These are phyloP conservation scores for Leishmania guyanensis DNA, from an alignment of 208 protist species.

Conservation along the genomic window DNA sequence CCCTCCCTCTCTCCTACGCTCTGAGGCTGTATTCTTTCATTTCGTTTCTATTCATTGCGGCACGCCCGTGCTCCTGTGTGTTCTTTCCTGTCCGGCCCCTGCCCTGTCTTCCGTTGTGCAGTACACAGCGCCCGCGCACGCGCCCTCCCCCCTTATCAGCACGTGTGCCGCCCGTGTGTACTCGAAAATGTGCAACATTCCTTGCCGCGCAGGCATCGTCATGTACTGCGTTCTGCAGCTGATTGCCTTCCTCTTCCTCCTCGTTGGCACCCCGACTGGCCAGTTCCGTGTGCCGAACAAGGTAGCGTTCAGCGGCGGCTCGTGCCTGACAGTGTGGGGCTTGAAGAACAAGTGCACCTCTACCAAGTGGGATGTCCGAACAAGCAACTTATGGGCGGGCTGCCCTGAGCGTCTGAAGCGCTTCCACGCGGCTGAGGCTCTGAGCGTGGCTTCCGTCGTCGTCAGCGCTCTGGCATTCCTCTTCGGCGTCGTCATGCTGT, in stretches of 20 bases:
- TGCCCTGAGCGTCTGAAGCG: slow-evolving; percentile 33
- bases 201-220: slow-evolving; percentile 28
- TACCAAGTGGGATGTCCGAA: slow-evolving; percentile 10
- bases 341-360: slow-evolving; percentile 51
- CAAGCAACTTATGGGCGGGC: slow-evolving; percentile 15
- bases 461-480: slow-evolving; percentile 29
- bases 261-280: slow-evolving; percentile 54
- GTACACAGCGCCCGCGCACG: background rate
- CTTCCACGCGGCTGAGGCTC: slow-evolving; percentile 45
- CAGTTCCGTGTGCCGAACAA: slow-evolving; percentile 37
- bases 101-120: background rate
- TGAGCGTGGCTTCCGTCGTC: slow-evolving; percentile 41
- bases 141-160: background rate
- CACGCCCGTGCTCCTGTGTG: background rate
- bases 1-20: background rate
- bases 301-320: slow-evolving; percentile 26
- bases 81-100: background rate
- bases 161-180: background rate
- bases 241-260: slow-evolving; percentile 44
- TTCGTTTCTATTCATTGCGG: background rate
- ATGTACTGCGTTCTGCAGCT: slow-evolving; percentile 41
- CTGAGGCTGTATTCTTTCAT: background rate
- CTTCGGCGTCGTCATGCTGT: slow-evolving; percentile 43
- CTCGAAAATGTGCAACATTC: slow-evolving; percentile 15
- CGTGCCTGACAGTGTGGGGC: slow-evolving; percentile 62